A percentile compares a stretch with the other conserved stretches of the same genome.
Conservation (phyloP, 129 eudicot species). For the Flaveria robusta region DNA sequence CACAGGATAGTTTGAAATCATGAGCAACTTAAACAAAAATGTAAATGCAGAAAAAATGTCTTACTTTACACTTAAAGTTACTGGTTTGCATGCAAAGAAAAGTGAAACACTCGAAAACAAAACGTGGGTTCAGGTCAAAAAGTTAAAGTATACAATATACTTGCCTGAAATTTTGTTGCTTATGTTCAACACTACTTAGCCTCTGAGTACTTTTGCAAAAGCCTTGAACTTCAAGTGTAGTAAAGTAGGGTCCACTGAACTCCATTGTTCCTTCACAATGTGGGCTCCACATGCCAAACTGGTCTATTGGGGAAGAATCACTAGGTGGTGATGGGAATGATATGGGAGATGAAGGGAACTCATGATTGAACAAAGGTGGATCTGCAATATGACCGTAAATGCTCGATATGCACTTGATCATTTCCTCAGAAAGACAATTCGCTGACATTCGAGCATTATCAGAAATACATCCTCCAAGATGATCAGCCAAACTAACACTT, state of each 20-base stretch:
- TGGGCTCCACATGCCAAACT: conserved; percentile 50
- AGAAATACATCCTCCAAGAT: conserved; percentile 42
- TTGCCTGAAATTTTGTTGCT: conserved; percentile 66
- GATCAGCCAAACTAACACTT: conserved; percentile 54
- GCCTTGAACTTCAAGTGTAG: conserved; percentile 55
- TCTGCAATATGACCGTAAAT: conserved; percentile 71
- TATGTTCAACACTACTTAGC: conserved; percentile 51
- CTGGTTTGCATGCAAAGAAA: neutral
- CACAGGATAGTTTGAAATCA: neutral
- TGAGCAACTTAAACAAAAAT: neutral
- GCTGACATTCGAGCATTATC: conserved; percentile 49
- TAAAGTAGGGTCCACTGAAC: conserved; percentile 48
- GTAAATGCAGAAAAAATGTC: neutral
- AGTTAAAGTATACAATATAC: neutral
- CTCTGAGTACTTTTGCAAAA: conserved; percentile 47
- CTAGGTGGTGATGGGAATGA: conserved; percentile 58
- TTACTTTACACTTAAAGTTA: neutral
- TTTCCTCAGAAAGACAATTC: conserved; percentile 77
- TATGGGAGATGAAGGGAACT: conserved; percentile 51
- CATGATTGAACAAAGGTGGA: conserved; percentile 54
- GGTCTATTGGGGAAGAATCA: conserved; percentile 48
- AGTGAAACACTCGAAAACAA: conserved; percentile 8
- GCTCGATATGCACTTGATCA: conserved; percentile 71
- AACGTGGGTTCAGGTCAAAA: neutral
- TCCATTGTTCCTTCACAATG: conserved; percentile 44